Evolutionary conservation across 1,139 yeast species (phyloP), one percentile per base, ranked within the genome.

Genomic region (Yamadazyma diddensiae): DNA sequence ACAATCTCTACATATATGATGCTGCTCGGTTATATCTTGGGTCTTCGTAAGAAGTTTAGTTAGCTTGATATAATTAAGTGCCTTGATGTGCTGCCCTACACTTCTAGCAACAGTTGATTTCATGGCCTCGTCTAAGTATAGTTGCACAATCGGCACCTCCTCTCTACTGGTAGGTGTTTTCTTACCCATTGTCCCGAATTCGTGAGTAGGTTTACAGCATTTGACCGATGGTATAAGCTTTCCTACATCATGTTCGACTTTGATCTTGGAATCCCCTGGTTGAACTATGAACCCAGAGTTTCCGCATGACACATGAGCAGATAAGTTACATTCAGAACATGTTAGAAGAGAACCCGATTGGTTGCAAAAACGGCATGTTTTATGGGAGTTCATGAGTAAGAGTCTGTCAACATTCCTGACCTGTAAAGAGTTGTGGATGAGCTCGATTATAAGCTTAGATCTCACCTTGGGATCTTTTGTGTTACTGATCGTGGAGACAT

Each of bases 231-330:
- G 53, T 18, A 75, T 53, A 6, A 22, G 6, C 25, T 47, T 62
- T 0, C 81, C 81, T 10, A 40, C 36, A 3, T 40, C 36, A 3
- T 52, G 55, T 5, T 51, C 62, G 4, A 71, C 47, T 34, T 52
- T 58, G 7, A 33, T 26, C 21, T 34, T 33, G 7, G 33, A 34
- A 3, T 35, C 80, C n/a, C 39, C 38, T 2, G 39, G 35, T 3
- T 50, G 55, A 6, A 78, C 42, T 28, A 56, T 57, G 46, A 78
- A 78, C 2, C 55, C 55, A 47, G 59, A 71, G 7, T 61, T 62
- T 0, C 72, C 75, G 3, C 95, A 86, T 0, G 84, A 81, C 1
- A 77, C 65, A 55, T 86, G 95, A 35, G 64, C 64, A 4, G 47
- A 3, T 3, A 24, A 24, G 12, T 26, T 24, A 35, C 49, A 45